These are phyloP conservation scores for Cephaloascus fragrans DNA, from an alignment of 805 yeast species.

Conservation along the genomic window DNA sequence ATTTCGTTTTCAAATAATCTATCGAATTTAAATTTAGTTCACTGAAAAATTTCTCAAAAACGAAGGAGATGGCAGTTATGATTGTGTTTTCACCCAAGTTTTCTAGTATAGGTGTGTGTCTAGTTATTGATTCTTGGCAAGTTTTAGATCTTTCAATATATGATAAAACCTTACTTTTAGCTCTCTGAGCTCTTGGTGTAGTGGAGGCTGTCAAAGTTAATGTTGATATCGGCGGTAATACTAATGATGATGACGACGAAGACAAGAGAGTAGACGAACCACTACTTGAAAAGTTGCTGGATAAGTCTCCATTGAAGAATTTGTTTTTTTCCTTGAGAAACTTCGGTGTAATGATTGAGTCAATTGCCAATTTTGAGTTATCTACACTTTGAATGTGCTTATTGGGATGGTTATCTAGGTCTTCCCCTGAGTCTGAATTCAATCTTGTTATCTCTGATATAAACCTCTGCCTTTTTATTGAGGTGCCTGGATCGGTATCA, in stretches of 20 bases:
- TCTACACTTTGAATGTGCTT: slow-evolving; percentile 6
- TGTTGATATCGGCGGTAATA: slow-evolving; percentile 2
- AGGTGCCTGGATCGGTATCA: background rate
- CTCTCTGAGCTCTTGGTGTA: background rate
- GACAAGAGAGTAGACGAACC: slow-evolving; percentile 2
- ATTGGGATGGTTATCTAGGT: slow-evolving; percentile 9
- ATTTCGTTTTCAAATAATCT: slow-evolving; percentile 35
- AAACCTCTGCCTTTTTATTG: slow-evolving; percentile 8
- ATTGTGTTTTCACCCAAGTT: slow-evolving; percentile 50
- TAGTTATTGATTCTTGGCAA: slow-evolving; percentile 37
- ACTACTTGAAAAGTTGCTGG: background rate
- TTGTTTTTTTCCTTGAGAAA: slow-evolving; percentile 2
- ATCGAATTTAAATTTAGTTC: slow-evolving; percentile 45
- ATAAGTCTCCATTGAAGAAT: background rate
- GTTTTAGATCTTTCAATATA: slow-evolving; percentile 54
- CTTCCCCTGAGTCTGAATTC: slow-evolving; percentile 23
- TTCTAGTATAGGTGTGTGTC: slow-evolving; percentile 35
- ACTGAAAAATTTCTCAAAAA: slow-evolving; percentile 54
- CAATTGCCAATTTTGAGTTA: slow-evolving; percentile 35
- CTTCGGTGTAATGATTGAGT: slow-evolving; percentile 34
- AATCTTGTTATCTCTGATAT: slow-evolving; percentile 24
- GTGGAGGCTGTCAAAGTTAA: slow-evolving; percentile 2
- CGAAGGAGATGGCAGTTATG: slow-evolving; percentile 44
- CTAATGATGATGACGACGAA: slow-evolving; percentile 2
- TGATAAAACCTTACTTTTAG: slow-evolving; percentile 24